Evolutionary conservation across 352 stramenopile species (phyloP).

Genomic region (Phytopythium delawarense): DNA sequence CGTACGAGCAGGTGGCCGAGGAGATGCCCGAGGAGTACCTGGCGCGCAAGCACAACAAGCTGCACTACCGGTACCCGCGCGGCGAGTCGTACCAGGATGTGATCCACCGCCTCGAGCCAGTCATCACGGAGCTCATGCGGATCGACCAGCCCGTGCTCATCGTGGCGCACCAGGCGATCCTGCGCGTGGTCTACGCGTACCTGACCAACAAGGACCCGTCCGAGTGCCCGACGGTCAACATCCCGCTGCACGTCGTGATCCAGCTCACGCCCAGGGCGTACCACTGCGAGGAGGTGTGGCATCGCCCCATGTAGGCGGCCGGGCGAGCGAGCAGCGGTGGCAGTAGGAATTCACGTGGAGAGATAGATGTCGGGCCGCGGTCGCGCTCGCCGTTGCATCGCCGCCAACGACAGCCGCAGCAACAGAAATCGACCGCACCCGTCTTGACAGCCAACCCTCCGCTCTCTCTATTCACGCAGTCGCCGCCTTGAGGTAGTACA

Average conservation of each 20-base stretch:
- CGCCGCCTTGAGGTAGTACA: slow-evolving; percentile 46
- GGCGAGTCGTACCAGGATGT: slow-evolving; percentile 98
- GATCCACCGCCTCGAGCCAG: slow-evolving; percentile 94
- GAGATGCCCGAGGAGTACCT: slow-evolving; percentile 95
- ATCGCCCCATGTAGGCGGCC: slow-evolving; percentile 69
- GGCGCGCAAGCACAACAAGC: slow-evolving; percentile 87
- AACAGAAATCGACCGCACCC: not conserved
- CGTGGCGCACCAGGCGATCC: slow-evolving; percentile 94
- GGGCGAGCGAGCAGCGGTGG: not conserved
- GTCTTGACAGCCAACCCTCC: not conserved
- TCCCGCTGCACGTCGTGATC: slow-evolving; percentile 94
- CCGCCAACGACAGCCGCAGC: not conserved
- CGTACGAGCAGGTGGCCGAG: slow-evolving; percentile 95
- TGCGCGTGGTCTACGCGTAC: slow-evolving; percentile 96
- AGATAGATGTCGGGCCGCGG: slow-evolving; percentile 2
- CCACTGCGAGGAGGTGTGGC: slow-evolving; percentile 92
- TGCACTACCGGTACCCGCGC: slow-evolving; percentile 86
- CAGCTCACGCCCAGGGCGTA: slow-evolving; percentile 94
- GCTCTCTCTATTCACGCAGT: slow-evolving; percentile 2
- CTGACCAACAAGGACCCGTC: slow-evolving; percentile 92
- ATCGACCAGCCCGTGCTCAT: slow-evolving; percentile 92
- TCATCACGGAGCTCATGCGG: slow-evolving; percentile 97
- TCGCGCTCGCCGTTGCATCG: not conserved
- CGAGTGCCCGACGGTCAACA: slow-evolving; percentile 91
- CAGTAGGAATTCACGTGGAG: not conserved